Conservation (phyloP, 208 protist genomes). For the Angomonas ambiguus region DNA sequence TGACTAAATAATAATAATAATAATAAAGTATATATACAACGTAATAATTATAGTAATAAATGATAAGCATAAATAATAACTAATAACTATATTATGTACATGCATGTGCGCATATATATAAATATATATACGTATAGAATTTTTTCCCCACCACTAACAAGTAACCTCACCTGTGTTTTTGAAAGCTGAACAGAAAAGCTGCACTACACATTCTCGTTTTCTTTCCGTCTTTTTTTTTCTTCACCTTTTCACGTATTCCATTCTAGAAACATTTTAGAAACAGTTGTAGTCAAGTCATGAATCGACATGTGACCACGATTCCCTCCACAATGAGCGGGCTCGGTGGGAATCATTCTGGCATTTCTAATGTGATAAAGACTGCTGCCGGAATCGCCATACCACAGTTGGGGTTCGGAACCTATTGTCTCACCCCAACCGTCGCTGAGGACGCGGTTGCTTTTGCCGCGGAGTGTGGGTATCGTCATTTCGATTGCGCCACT, state of each 20-base stretch:
- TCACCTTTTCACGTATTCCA: no score
- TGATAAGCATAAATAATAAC: not conserved
- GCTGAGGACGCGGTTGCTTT: slow-evolving; percentile 45
- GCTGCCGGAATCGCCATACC: slow-evolving; percentile 64
- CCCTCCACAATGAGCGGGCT: not conserved
- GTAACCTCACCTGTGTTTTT: not conserved
- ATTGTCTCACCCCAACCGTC: slow-evolving; percentile 49
- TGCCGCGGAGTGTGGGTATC: slow-evolving; percentile 74
- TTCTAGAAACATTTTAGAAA: no score
- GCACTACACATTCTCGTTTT: not conserved
- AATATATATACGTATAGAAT: not conserved
- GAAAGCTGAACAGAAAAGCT: not conserved
- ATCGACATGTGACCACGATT: not conserved
- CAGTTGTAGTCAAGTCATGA: not conserved
- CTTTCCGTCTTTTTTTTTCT: not conserved
- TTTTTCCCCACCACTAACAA: not conserved
- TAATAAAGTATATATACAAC: slow-evolving; percentile 4
- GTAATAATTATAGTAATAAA: slow-evolving; percentile 6
- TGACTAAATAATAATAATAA: slow-evolving; percentile 2
- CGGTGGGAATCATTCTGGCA: not conserved
- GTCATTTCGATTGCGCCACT: slow-evolving; percentile 89
- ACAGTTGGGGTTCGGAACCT: slow-evolving; percentile 88
- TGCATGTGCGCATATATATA: not conserved
- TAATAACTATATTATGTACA: not conserved
- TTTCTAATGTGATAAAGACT: slow-evolving; percentile 33